Evolutionary conservation across 169 alveolate genomes (phyloP).

Genomic region (Plasmodium chabaudi): DNA sequence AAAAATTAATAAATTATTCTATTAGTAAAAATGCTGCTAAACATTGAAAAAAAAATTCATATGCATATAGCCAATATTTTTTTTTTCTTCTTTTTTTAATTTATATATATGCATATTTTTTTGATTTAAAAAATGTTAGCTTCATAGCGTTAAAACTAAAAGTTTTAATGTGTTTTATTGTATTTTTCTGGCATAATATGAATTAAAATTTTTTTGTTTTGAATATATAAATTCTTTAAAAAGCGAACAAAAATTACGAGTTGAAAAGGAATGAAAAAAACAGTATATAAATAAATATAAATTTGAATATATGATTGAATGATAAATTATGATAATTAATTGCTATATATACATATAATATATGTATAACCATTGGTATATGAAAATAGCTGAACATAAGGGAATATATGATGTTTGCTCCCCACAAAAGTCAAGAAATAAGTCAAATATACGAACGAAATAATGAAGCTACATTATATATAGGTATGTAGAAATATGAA

Average conservation of each 20-base stretch:
- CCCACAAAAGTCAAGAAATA: conserved; percentile 85
- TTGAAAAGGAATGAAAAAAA: background rate
- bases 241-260: background rate
- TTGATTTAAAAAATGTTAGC: background rate
- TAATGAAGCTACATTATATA: conserved; percentile 93
- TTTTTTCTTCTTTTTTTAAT: background rate
- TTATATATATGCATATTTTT: conserved; percentile 3
- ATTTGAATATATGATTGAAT: background rate
- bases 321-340: background rate
- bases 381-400: conserved; percentile 47
- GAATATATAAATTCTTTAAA: background rate
- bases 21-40: too few relatives aligned
- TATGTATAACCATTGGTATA: conserved; percentile 10
- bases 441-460: conserved; percentile 90
- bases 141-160: too few relatives aligned
- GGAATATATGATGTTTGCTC: conserved; percentile 56
- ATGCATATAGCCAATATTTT: too few relatives aligned
- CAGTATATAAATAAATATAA: background rate
- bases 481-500: conserved; percentile 75
- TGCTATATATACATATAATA: conserved; percentile 1
- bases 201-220: too few relatives aligned
- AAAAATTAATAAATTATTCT: too few relatives aligned
- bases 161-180: too few relatives aligned
- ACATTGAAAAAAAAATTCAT: too few relatives aligned
- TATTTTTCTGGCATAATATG: too few relatives aligned